phyloP scores from a whole-genome alignment of 805 yeast genomes.

The Wickerhamomyces ciferrii region DNA sequence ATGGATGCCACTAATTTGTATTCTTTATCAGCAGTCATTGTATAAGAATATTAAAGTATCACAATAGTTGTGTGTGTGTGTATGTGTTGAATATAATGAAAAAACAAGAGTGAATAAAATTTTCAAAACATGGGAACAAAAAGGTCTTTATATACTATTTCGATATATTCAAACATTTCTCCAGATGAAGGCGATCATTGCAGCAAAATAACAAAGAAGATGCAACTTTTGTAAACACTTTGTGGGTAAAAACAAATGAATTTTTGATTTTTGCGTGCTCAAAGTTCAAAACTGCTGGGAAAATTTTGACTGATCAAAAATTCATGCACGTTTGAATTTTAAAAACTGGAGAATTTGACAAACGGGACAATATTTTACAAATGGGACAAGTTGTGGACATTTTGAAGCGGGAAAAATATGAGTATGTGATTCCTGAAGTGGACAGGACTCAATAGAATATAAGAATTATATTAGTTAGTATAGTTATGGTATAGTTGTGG shows the following conservation, averaged over 20 bases:
- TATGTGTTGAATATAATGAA: too few species aligned
- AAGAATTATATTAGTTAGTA: background rate
- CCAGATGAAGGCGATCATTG: background rate
- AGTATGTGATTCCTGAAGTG: background rate
- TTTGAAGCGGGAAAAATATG: background rate
- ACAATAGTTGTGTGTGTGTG: background rate
- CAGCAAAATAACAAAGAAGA: background rate
- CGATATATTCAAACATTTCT: background rate
- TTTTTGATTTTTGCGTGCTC: background rate
- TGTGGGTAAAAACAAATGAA: background rate
- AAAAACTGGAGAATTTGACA: background rate
- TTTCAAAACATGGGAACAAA: background rate
- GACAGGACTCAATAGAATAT: background rate
- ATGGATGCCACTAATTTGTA: conserved; percentile 52
- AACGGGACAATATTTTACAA: background rate
- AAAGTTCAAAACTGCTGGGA: background rate
- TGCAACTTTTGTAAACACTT: too few species aligned
- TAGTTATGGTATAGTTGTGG: background rate
- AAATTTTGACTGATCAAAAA: background rate
- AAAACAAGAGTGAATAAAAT: too few species aligned
- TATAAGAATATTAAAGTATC: background rate
- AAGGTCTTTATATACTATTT: background rate
- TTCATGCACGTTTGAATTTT: background rate
- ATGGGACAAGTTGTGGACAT: background rate
- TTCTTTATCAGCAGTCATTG: conserved; percentile 18